Percentiles rank a stretch among this genome's conserved stretches.
Evolutionary conservation across 805 yeast species (phyloP).

Genomic region (Spathaspora gorwiae): DNA sequence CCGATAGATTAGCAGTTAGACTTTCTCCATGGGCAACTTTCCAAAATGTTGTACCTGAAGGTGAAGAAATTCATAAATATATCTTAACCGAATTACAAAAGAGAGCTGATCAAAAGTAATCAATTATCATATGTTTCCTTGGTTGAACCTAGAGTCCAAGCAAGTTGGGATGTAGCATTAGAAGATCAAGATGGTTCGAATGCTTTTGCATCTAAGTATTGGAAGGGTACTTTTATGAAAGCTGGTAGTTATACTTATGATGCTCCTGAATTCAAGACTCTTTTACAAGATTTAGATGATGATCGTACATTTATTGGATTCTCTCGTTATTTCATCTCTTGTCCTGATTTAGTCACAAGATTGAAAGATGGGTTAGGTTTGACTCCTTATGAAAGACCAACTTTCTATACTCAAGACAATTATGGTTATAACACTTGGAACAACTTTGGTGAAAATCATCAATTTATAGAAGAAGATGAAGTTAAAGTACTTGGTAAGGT

Average conservation of each 20-base stretch:
- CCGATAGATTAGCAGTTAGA: constrained; percentile 27
- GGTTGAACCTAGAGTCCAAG: constrained; percentile 33
- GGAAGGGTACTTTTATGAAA: constrained; percentile 22
- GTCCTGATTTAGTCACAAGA: constrained; percentile 41
- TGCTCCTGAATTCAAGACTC: constrained; percentile 15
- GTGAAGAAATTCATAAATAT: constrained; percentile 28
- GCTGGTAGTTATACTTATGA: constrained; percentile 20
- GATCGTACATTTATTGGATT: constrained; percentile 40
- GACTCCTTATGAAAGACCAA: constrained; percentile 34
- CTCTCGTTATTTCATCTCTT: constrained; percentile 37
- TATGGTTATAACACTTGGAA: constrained; percentile 19
- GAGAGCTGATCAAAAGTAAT: constrained; percentile 24
- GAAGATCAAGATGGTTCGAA: constrained; percentile 18
- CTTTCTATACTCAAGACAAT: constrained; percentile 32
- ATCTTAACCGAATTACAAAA: constrained; percentile 29
- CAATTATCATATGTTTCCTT: constrained; percentile 33
- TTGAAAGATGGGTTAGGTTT: constrained; percentile 34
- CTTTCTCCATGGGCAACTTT: constrained; percentile 34
- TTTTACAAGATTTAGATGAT: constrained; percentile 12
- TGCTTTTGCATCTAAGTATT: constrained; percentile 19
- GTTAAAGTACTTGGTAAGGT: constrained; percentile 7
- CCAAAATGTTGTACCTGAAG: constrained; percentile 23
- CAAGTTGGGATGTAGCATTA: constrained; percentile 15
- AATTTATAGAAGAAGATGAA: constrained; percentile 11
- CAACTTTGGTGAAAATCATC: constrained; percentile 9